A percentile compares a stretch with the other conserved stretches of the same genome.
phyloP scores from a whole-genome alignment of 495 filamentous ascomycete species.

The Gamarada debralockiae region DNA sequence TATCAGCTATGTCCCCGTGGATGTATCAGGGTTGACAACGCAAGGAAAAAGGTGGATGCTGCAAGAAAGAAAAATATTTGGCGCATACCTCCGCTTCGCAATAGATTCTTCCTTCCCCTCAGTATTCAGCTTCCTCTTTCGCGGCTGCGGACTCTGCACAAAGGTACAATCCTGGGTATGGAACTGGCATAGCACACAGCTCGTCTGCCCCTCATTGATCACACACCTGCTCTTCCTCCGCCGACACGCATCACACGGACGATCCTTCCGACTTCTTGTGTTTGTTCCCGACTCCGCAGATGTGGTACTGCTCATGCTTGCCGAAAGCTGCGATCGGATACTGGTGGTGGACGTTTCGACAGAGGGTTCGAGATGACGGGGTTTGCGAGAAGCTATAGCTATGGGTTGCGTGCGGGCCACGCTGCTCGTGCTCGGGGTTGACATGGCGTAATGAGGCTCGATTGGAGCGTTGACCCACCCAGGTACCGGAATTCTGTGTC shows the following conservation, averaged over 20 bases:
- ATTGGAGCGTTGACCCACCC: slow-evolving; percentile 16
- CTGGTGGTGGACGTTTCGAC: slow-evolving; percentile 27
- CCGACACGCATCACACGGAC: slow-evolving; percentile 63
- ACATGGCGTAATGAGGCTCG: slow-evolving; percentile 38
- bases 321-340: slow-evolving; percentile 27
- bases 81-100: slow-evolving; percentile 54
- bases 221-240: slow-evolving; percentile 86
- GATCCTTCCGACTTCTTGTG: slow-evolving; percentile 33
- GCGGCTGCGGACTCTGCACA: slow-evolving; percentile 60
- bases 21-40: not conserved
- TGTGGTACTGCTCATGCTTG: slow-evolving; percentile 42
- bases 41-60: slow-evolving; percentile 26
- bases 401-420: slow-evolving; percentile 52
- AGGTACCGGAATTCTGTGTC: slow-evolving; percentile 24
- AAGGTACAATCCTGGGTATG: slow-evolving; percentile 61
- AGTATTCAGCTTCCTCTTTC: slow-evolving; percentile 70
- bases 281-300: slow-evolving; percentile 44
- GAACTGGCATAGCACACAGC: slow-evolving; percentile 60
- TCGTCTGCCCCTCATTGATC: slow-evolving; percentile 67
- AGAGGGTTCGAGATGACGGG: slow-evolving; percentile 19
- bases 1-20: not conserved
- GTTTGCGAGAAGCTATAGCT: slow-evolving; percentile 51
- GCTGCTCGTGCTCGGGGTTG: slow-evolving; percentile 36
- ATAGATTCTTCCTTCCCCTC: slow-evolving; percentile 51
- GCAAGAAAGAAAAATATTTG: slow-evolving; percentile 21